phyloP scores from a whole-genome alignment of 1,139 yeast species.

The Pichia sp. region DNA sequence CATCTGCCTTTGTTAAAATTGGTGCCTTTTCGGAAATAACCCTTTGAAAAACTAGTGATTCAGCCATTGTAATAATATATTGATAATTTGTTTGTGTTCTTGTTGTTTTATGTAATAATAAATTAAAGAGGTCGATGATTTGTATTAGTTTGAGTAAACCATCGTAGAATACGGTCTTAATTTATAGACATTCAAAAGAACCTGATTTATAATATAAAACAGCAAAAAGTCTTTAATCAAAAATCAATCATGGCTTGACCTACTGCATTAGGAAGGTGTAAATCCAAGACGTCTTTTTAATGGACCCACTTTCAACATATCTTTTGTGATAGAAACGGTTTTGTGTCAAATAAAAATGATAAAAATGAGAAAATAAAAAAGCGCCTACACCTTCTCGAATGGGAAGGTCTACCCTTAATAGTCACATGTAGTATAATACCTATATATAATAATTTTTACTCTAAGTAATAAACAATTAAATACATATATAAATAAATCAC shows the following conservation, averaged over 20 bases:
- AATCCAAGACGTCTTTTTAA: not conserved
- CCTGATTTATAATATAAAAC: not conserved
- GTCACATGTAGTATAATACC: too few relatives aligned
- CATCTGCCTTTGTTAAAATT: conserved; percentile 37
- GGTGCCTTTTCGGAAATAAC: conserved; percentile 37
- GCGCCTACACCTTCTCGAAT: not conserved
- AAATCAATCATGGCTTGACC: not conserved
- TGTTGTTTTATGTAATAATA: not conserved
- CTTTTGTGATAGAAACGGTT: not conserved
- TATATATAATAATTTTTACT: too few relatives aligned
- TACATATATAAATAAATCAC: not conserved
- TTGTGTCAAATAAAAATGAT: not conserved
- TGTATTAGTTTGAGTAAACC: not conserved
- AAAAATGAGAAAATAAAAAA: not conserved
- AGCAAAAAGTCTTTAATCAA: not conserved
- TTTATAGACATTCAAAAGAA: not conserved
- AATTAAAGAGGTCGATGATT: not conserved
- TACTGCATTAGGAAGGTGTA: conserved; percentile 10
- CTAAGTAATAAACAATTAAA: not conserved
- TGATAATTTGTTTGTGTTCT: not conserved
- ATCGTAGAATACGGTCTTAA: not conserved
- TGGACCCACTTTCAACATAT: not conserved
- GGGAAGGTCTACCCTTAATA: conserved; percentile 1
- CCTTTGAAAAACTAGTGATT: conserved; percentile 38
- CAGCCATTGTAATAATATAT: conserved; percentile 10